These are phyloP conservation scores for Metarhizium rileyi DNA, from an alignment of 2,329 filamentous ascomycete genomes.

Conservation along the genomic window DNA sequence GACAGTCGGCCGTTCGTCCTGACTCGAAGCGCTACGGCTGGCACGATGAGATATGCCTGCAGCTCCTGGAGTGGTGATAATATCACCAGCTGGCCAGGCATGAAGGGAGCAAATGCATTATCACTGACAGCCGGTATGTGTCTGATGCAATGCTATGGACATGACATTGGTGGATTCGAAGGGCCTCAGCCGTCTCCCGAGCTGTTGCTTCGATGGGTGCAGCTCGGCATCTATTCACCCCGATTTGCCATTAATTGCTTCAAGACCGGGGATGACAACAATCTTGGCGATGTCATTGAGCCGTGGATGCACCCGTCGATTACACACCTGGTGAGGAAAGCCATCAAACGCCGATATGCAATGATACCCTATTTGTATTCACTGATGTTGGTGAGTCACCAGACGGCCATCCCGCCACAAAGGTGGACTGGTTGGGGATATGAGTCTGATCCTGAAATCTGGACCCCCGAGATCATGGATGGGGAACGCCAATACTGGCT, in stretches of 20 bases:
- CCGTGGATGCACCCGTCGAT: constrained; percentile 69
- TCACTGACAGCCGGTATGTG: constrained; percentile 60
- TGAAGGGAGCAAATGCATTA: constrained; percentile 62
- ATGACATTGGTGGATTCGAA: constrained; percentile 69
- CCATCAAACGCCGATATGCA: constrained; percentile 62
- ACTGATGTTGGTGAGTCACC: constrained; percentile 51
- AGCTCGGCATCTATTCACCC: constrained; percentile 58
- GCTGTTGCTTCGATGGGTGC: constrained; percentile 62
- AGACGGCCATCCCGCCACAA: constrained; percentile 52
- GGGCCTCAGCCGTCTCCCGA: constrained; percentile 63
- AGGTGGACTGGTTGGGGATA: constrained; percentile 68
- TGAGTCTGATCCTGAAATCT: constrained; percentile 56
- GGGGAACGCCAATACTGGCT: constrained; percentile 71
- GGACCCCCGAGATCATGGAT: constrained; percentile 45
- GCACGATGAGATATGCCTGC: constrained; percentile 60
- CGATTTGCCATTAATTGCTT: constrained; percentile 72
- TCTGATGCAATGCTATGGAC: constrained; percentile 59
- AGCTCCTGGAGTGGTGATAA: constrained; percentile 70
- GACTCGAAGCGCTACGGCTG: constrained; percentile 60
- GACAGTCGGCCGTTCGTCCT: constrained; percentile 56
- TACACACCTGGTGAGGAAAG: constrained; percentile 49
- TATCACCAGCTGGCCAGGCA: constrained; percentile 61
- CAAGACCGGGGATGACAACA: constrained; percentile 60
- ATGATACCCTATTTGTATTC: constrained; percentile 65
- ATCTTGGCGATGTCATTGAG: constrained; percentile 63